phyloP scores from a whole-genome alignment of 2,329 filamentous ascomycete genomes.

The Clonostachys rhizophaga region DNA sequence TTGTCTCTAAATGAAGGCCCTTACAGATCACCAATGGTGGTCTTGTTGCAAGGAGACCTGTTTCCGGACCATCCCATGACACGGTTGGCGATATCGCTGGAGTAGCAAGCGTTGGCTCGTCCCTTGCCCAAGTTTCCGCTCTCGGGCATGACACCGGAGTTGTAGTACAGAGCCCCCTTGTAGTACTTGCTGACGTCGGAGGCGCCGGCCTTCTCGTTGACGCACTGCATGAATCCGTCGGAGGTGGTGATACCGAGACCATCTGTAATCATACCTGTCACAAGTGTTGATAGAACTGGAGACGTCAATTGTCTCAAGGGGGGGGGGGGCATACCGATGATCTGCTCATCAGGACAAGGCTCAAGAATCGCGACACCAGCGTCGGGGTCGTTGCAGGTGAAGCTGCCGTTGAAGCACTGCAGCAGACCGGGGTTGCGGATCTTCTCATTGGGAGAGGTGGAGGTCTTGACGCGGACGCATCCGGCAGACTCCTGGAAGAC shows the following conservation, averaged over 20 bases:
- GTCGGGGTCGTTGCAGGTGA: background rate
- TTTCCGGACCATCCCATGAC: constrained; percentile 8
- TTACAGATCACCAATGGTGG: constrained; percentile 3
- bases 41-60: constrained; percentile 4
- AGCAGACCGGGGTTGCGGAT: constrained; percentile 1
- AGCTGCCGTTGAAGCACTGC: background rate
- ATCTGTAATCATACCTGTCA: constrained; percentile 17
- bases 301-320: background rate
- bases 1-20: too few relatives aligned
- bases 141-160: constrained; percentile 25
- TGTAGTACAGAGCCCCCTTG: constrained; percentile 29
- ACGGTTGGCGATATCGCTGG: constrained; percentile 12
- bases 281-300: background rate
- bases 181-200: constrained; percentile 18
- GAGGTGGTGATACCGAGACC: constrained; percentile 24
- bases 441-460: background rate
- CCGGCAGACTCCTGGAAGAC: constrained; percentile 1
- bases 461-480: constrained; percentile 1
- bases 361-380: background rate
- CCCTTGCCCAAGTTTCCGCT: constrained; percentile 19
- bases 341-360: background rate
- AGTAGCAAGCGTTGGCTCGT: constrained; percentile 12
- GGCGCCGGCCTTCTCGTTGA: constrained; percentile 14
- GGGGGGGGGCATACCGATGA: background rate
- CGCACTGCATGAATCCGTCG: constrained; percentile 23